These are phyloP conservation scores for Juglanconis oblonga DNA, from an alignment of 2,329 filamentous ascomycete genomes.

Conservation along the genomic window DNA sequence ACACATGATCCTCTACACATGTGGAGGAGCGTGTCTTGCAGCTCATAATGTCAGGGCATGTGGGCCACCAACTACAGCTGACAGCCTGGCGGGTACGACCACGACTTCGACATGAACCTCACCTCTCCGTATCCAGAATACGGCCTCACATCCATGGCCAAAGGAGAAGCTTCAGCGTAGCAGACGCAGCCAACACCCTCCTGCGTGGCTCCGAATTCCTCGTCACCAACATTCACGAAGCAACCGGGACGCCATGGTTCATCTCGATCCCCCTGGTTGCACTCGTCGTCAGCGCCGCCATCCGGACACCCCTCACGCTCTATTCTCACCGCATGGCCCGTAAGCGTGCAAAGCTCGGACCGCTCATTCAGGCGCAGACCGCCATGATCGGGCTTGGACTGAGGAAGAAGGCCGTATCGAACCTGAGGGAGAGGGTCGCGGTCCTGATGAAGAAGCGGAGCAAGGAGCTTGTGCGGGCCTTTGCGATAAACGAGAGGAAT, in stretches of 20 bases:
- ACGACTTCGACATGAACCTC: constrained; percentile 8
- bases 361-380: constrained; percentile 34
- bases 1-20: constrained; percentile 1
- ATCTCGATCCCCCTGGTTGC: constrained; percentile 52
- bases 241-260: constrained; percentile 49
- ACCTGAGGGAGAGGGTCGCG: constrained; percentile 24
- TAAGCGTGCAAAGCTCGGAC: constrained; percentile 27
- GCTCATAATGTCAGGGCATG: constrained; percentile 15
- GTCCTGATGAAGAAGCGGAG: constrained; percentile 24
- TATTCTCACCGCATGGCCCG: constrained; percentile 33
- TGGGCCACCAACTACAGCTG: constrained; percentile 12
- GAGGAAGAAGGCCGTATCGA: constrained; percentile 18
- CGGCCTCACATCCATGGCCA: constrained; percentile 1
- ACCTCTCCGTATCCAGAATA: not conserved
- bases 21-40: not conserved
- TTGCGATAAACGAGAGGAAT: constrained; percentile 7
- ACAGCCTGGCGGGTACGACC: constrained; percentile 9
- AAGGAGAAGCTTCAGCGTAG: constrained; percentile 30
- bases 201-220: constrained; percentile 39
- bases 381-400: constrained; percentile 22
- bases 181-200: constrained; percentile 26
- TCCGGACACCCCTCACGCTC: constrained; percentile 45
- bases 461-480: constrained; percentile 10
- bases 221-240: constrained; percentile 41
- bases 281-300: constrained; percentile 40